Percentiles rank a stretch among this genome's conserved stretches.
phyloP scores from a whole-genome alignment of 2,329 filamentous ascomycete species.

The Botrytis elliptica region DNA sequence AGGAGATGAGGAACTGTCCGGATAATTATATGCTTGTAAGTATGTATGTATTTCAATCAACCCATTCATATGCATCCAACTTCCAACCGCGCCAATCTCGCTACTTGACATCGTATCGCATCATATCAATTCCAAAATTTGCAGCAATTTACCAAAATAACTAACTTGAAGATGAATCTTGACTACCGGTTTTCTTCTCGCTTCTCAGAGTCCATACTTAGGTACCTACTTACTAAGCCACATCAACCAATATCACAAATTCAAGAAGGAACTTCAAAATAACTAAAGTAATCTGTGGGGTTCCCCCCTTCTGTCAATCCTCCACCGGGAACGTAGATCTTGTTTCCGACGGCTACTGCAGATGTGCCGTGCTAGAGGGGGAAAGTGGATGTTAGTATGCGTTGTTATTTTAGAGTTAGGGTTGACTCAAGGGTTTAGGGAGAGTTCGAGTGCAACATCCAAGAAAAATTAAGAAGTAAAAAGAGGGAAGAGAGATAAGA shows the following conservation, averaged over 20 bases:
- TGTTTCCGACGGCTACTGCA: slow-evolving; percentile 35
- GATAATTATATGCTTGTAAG: neutral
- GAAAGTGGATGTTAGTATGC: neutral
- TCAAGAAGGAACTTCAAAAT: slow-evolving; percentile 3
- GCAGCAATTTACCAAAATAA: neutral
- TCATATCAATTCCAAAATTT: too few species aligned
- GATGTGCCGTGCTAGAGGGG: slow-evolving; percentile 36
- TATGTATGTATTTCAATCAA: neutral
- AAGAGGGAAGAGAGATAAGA: too few species aligned
- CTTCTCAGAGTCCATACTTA: neutral
- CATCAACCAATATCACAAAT: neutral
- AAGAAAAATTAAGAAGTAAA: too few species aligned
- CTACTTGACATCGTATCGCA: neutral
- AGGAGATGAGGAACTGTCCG: neutral
- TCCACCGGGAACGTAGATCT: slow-evolving; percentile 42
- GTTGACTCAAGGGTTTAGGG: fast-evolving
- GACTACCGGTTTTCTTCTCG: fast-evolving
- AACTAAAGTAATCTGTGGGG: slow-evolving; percentile 11
- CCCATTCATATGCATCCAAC: neutral
- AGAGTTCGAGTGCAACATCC: too few species aligned
- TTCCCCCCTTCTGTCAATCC: slow-evolving; percentile 28
- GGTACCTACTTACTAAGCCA: too few species aligned
- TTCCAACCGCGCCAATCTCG: neutral
- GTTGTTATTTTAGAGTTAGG: neutral
- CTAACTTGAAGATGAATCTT: neutral